Conservation (phyloP, 129 eudicot species). For the Logfia minima region DNA sequence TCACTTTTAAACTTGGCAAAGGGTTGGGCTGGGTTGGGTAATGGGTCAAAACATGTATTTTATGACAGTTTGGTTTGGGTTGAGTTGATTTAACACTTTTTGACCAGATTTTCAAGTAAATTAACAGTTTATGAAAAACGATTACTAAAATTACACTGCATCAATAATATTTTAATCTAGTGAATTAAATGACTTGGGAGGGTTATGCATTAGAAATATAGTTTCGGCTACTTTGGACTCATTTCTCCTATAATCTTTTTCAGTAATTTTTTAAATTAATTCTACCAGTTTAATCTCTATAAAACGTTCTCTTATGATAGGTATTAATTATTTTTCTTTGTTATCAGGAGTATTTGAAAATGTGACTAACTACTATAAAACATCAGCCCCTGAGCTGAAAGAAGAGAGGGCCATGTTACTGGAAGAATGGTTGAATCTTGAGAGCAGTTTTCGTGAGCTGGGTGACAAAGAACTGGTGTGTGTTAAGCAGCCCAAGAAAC, state of each 20-base stretch:
- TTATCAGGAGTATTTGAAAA: constrained; percentile 76
- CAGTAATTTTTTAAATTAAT: too few species aligned
- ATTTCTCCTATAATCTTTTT: too few species aligned
- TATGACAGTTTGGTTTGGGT: not conserved
- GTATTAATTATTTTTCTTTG: not conserved
- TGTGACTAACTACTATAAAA: constrained; percentile 62
- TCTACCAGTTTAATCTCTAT: too few species aligned
- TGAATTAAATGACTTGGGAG: too few species aligned
- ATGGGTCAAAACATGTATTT: not conserved
- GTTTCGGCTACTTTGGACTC: too few species aligned
- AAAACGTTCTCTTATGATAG: too few species aligned
- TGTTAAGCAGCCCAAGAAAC: constrained; percentile 74
- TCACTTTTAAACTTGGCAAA: not conserved
- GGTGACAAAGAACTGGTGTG: constrained; percentile 62
- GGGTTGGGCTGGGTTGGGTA: not conserved
- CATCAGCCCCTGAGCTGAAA: constrained; percentile 75
- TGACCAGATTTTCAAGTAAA: too few species aligned
- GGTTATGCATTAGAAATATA: too few species aligned
- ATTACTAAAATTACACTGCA: too few species aligned
- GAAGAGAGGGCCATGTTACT: constrained; percentile 84
- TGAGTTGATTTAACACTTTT: not conserved
- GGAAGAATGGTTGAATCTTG: constrained; percentile 81
- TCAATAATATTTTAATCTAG: too few species aligned
- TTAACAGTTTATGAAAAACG: too few species aligned
- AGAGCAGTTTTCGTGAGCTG: constrained; percentile 61